These are phyloP conservation scores for Aphanomyces cochlioides DNA, from an alignment of 352 stramenopile species.

Conservation along the genomic window DNA sequence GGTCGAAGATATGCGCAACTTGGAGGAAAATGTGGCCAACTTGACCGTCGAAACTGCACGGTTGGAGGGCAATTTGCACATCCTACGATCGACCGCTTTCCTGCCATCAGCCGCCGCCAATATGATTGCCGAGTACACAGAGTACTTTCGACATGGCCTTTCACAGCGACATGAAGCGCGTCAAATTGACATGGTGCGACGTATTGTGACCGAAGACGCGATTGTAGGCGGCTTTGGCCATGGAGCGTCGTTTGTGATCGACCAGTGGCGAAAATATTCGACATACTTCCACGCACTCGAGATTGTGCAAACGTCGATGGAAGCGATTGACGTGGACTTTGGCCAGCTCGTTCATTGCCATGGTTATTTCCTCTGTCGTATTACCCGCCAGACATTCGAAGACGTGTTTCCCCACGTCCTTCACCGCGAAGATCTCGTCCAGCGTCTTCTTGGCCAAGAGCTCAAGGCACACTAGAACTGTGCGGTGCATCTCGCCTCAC, in stretches of 20 bases:
- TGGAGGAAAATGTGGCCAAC: constrained; percentile 59
- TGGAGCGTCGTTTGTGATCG: neutral
- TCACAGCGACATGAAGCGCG: neutral
- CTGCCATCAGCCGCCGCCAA: constrained; percentile 1
- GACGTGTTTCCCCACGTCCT: constrained; percentile 7
- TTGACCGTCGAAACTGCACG: constrained; percentile 57
- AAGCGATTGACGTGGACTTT: constrained; percentile 1
- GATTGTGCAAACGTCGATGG: constrained; percentile 5
- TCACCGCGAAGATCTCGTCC: neutral
- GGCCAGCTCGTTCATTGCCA: constrained; percentile 3
- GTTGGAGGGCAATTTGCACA: constrained; percentile 32
- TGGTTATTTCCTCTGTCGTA: neutral
- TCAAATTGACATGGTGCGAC: neutral
- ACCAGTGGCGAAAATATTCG: neutral
- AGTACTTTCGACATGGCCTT: constrained; percentile 10
- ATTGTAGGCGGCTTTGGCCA: neutral
- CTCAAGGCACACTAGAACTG: constrained; percentile 5
- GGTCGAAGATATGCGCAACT: constrained; percentile 59
- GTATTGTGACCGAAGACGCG: neutral
- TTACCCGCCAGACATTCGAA: neutral
- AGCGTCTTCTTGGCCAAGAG: neutral
- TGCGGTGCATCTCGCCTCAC: neutral
- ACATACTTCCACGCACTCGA: neutral
- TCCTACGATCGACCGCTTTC: constrained; percentile 6
- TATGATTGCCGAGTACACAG: neutral